phyloP scores from a whole-genome alignment of 495 filamentous ascomycete genomes.

The Tuber magnatum region DNA sequence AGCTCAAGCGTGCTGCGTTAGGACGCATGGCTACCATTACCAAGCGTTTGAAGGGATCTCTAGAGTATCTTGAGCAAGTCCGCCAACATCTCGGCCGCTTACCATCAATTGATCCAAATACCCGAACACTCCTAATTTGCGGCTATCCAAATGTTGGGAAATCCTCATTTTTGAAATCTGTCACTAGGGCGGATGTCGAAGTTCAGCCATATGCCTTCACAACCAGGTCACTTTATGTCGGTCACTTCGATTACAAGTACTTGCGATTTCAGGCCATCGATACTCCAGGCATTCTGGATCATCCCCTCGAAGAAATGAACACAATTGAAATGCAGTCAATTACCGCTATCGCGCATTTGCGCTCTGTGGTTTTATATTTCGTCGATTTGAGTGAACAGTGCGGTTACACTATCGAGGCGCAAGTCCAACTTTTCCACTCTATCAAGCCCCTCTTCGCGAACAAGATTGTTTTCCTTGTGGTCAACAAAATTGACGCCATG shows the following conservation, averaged over 20 bases:
- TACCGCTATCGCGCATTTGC: conserved; percentile 91
- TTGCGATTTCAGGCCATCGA: conserved; percentile 84
- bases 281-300: conserved; percentile 91
- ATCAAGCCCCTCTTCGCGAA: conserved; percentile 96
- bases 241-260: conserved; percentile 98
- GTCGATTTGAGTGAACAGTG: conserved; percentile 98
- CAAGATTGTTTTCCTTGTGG: conserved; percentile 89
- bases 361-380: conserved; percentile 92
- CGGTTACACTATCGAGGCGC: conserved; percentile 84
- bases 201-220: conserved; percentile 98
- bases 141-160: conserved; percentile 98
- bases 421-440: conserved; percentile 86
- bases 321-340: conserved; percentile 99
- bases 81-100: conserved; percentile 95
- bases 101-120: conserved; percentile 95
- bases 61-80: conserved; percentile 94
- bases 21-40: conserved; percentile 96
- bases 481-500: conserved; percentile 96
- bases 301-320: conserved; percentile 99
- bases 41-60: conserved; percentile 83
- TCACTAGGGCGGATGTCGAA: conserved; percentile 93
- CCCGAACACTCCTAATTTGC: conserved; percentile 86
- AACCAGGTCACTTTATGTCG: conserved; percentile 93
- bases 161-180: conserved; percentile 82
- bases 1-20: conserved; percentile 78